These are phyloP conservation scores for Chloranthus sessilifolius DNA, from an alignment of 164 flowering plant species.

Conservation along the genomic window DNA sequence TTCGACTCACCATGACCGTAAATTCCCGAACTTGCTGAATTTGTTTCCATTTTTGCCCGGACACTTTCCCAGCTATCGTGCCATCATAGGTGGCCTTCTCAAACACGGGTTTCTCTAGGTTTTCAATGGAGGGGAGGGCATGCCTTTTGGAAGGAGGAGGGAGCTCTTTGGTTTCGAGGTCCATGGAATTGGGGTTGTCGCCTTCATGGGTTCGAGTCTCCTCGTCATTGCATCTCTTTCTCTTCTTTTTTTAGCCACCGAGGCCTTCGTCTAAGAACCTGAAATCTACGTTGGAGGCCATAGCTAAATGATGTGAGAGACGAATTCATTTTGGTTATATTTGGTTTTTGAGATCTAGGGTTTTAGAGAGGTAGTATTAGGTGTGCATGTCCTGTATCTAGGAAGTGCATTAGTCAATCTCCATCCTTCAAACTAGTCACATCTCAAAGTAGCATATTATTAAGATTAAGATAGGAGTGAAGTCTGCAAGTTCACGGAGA, in stretches of 20 bases:
- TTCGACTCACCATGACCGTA: slow-evolving; percentile 45
- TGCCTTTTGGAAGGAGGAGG: slow-evolving; percentile 52
- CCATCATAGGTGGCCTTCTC: slow-evolving; percentile 86
- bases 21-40: slow-evolving; percentile 61
- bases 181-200: slow-evolving; percentile 41
- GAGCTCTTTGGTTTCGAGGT: slow-evolving; percentile 33
- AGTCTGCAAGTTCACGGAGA: too few species aligned
- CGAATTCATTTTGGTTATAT: too few species aligned
- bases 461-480: too few species aligned
- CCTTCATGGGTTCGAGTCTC: neutral
- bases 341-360: too few species aligned
- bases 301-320: too few species aligned
- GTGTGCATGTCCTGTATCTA: too few species aligned
- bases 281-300: slow-evolving; percentile 95
- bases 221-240: slow-evolving; percentile 1
- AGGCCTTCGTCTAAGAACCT: slow-evolving; percentile 83
- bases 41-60: slow-evolving; percentile 93
- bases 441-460: too few species aligned
- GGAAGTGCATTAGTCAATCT: too few species aligned
- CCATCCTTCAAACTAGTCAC: too few species aligned
- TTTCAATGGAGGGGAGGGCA: slow-evolving; percentile 52
- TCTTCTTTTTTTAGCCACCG: slow-evolving; percentile 80
- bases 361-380: too few species aligned
- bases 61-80: slow-evolving; percentile 78
- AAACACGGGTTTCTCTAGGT: slow-evolving; percentile 65